These are phyloP conservation scores for Pseudozyma sp. DNA, from an alignment of 1,284 basidiomycete species.

Conservation along the genomic window DNA sequence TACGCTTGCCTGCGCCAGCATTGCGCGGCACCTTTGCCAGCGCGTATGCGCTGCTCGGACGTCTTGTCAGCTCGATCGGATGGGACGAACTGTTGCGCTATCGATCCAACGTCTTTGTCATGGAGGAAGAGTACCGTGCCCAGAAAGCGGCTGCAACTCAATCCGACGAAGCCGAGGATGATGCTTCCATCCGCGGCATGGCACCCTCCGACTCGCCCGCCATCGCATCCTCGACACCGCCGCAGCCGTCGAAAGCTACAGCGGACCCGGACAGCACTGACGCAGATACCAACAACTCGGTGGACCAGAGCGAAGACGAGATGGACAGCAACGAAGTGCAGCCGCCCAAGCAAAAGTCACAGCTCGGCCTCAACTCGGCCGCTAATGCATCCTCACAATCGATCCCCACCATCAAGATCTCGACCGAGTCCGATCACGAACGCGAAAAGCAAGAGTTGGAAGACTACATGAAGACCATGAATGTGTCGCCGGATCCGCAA, in stretches of 20 bases:
- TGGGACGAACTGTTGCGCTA: conserved; percentile 98
- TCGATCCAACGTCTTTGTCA: conserved; percentile 94
- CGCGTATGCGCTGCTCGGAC: conserved; percentile 89
- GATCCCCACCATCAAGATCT: conserved; percentile 90
- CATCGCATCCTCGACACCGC: conserved; percentile 36
- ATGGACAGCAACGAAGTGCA: conserved; percentile 33
- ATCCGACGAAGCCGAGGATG: conserved; percentile 26
- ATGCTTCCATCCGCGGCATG: conserved; percentile 28
- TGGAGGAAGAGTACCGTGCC: conserved; percentile 96
- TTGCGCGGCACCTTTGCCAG: conserved; percentile 94
- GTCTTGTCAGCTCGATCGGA: conserved; percentile 90
- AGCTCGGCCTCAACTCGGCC: conserved; percentile 49
- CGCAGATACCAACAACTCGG: conserved; percentile 10
- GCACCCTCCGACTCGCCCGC: conserved; percentile 35
- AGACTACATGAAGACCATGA: conserved; percentile 64
- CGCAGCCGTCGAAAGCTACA: conserved; percentile 11
- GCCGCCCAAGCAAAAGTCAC: conserved; percentile 14
- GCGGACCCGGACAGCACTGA: conserved; percentile 15
- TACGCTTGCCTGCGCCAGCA: conserved; percentile 91
- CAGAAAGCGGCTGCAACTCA: conserved; percentile 69
- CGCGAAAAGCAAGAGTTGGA: conserved; percentile 70
- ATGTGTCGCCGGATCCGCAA: conserved; percentile 17
- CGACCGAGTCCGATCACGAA: conserved; percentile 79
- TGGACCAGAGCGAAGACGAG: conserved; percentile 35
- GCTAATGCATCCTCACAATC: conserved; percentile 62